A percentile compares a stretch with the other conserved stretches of the same genome.
Conservation (phyloP, 257 asterid genomes). For the Eucommia ulmoides region DNA sequence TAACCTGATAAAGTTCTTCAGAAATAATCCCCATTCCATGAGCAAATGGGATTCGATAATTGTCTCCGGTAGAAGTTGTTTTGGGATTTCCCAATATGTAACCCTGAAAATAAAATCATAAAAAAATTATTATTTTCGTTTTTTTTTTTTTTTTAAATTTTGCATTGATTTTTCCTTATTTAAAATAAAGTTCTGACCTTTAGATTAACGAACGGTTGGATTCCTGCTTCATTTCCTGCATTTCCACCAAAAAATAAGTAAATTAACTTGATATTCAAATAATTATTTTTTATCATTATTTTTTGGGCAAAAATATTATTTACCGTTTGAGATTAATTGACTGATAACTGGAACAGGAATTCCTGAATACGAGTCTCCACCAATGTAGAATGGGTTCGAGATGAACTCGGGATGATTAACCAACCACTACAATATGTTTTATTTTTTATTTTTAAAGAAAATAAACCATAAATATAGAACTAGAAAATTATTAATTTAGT, state of each 20-base stretch:
- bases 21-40: conserved; percentile 32
- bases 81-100: conserved; percentile 29
- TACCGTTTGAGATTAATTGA: neutral
- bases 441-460: neutral
- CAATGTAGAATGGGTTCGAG: neutral
- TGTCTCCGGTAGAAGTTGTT: conserved; percentile 15
- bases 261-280: neutral
- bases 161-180: too few species aligned
- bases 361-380: neutral
- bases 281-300: neutral
- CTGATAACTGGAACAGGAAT: neutral
- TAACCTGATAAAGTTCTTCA: conserved; percentile 28
- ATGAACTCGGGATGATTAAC: conserved; percentile 14
- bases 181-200: too few species aligned
- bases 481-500: too few species aligned
- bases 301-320: neutral
- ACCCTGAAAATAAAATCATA: conserved; percentile 34
- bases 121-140: too few species aligned
- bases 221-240: neutral
- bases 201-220: too few species aligned
- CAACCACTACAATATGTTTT: conserved; percentile 22
- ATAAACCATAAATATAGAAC: neutral
- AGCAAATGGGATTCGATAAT: conserved; percentile 24
- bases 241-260: too few species aligned
- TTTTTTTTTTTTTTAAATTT: too few species aligned